A percentile compares a stretch with the other conserved stretches of the same genome.
These are phyloP conservation scores for Panaeolus papilionaceus DNA, from an alignment of 768 basidiomycete genomes.

Conservation along the genomic window DNA sequence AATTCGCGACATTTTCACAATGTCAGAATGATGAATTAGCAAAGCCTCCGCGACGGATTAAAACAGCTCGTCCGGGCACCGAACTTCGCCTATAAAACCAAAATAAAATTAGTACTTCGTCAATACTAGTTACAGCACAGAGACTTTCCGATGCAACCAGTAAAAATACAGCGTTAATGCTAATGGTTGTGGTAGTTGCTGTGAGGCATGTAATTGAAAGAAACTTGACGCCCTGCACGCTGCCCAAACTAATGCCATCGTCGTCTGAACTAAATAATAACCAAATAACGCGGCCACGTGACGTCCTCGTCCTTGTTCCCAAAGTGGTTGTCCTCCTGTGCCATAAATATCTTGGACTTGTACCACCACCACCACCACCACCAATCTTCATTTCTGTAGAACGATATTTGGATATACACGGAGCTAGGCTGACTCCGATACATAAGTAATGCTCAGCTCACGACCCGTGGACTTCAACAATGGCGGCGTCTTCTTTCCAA, in stretches of 20 bases:
- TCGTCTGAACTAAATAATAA: not conserved
- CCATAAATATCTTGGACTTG: not conserved
- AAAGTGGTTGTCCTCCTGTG: not conserved
- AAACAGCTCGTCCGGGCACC: not conserved
- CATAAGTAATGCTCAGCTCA: conserved; percentile 42
- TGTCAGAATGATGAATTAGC: not conserved
- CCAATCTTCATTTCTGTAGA: not conserved
- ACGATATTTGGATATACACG: not conserved
- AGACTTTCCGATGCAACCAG: not conserved
- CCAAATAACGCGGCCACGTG: conserved; percentile 4
- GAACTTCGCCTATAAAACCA: not conserved
- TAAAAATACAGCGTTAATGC: not conserved
- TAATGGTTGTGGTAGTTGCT: not conserved
- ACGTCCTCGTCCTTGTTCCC: not conserved
- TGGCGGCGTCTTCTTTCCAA: conserved; percentile 37
- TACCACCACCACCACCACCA: conserved; percentile 1
- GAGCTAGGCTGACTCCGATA: not conserved
- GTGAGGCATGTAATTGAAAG: not conserved
- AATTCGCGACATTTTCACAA: not conserved
- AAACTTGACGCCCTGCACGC: not conserved
- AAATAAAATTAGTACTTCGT: not conserved
- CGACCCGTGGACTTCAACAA: conserved; percentile 39
- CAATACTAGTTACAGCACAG: not conserved
- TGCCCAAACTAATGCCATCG: not conserved
- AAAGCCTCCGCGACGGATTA: not conserved